Evolutionary conservation across 2,329 filamentous ascomycete species (phyloP).

Genomic region (Cordyceps fumosorosea): DNA sequence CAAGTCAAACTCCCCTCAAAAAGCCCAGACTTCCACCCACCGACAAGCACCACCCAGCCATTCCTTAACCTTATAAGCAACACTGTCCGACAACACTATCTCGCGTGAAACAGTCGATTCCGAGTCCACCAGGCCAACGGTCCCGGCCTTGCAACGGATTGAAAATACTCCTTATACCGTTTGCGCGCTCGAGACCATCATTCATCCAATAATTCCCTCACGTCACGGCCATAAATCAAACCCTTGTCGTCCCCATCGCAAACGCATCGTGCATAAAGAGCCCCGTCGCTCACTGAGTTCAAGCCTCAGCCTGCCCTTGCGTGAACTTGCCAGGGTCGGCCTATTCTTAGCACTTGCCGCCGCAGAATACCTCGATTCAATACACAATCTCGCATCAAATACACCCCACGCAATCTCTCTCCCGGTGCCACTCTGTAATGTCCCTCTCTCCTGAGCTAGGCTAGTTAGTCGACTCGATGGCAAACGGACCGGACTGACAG

Average conservation of each 20-base stretch:
- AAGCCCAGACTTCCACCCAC: neutral
- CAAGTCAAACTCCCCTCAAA: neutral
- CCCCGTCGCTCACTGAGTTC: neutral
- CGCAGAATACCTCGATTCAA: neutral
- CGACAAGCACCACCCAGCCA: neutral
- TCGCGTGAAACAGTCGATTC: neutral
- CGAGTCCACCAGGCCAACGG: neutral
- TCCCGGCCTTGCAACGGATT: neutral
- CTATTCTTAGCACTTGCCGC: neutral
- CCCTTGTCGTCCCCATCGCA: conserved; percentile 1
- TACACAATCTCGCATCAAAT: conserved; percentile 6
- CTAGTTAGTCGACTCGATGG: neutral
- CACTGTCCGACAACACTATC: neutral
- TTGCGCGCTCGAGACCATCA: neutral
- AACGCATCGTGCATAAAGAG: conserved; percentile 2
- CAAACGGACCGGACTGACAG: neutral
- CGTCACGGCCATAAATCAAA: neutral
- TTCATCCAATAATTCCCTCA: neutral
- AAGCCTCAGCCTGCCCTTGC: neutral
- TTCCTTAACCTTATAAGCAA: neutral
- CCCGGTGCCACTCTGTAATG: neutral
- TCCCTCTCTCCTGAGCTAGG: neutral
- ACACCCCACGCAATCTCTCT: conserved; percentile 10
- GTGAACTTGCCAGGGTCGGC: neutral
- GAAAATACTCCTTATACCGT: neutral